phyloP scores from a whole-genome alignment of 1,284 basidiomycete species.

The Papiliotrema fonsecae region DNA sequence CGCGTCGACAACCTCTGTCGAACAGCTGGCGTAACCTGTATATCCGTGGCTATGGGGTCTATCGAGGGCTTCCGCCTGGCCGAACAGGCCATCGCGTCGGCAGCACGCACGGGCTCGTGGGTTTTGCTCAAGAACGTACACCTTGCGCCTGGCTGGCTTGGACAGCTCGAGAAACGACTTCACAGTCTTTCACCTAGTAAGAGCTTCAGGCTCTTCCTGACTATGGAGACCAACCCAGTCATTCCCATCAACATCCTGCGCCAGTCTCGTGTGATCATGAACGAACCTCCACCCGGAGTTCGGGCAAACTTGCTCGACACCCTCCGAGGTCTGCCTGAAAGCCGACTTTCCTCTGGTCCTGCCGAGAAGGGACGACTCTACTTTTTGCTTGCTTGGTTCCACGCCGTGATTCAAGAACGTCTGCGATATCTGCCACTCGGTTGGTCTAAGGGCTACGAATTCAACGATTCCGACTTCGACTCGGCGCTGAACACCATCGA shows the following conservation, averaged over 20 bases:
- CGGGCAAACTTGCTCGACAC: slow-evolving; percentile 92
- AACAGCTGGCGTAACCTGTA: slow-evolving; percentile 66
- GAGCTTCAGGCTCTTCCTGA: slow-evolving; percentile 90
- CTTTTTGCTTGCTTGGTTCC: slow-evolving; percentile 97
- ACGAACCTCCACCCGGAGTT: slow-evolving; percentile 91
- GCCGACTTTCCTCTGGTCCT: slow-evolving; percentile 63
- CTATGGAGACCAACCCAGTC: slow-evolving; percentile 79
- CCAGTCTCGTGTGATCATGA: slow-evolving; percentile 92
- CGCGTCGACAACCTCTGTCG: slow-evolving; percentile 84
- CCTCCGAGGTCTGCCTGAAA: slow-evolving; percentile 68
- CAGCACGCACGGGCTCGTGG: slow-evolving; percentile 86
- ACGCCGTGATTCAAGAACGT: slow-evolving; percentile 91
- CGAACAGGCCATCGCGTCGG: slow-evolving; percentile 86
- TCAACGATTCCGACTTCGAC: slow-evolving; percentile 96
- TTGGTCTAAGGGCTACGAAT: slow-evolving; percentile 94
- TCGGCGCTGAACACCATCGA: slow-evolving; percentile 88
- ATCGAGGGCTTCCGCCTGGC: slow-evolving; percentile 92
- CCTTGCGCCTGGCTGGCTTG: slow-evolving; percentile 87
- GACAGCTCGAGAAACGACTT: slow-evolving; percentile 91
- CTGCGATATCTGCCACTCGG: slow-evolving; percentile 89
- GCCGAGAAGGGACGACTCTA: slow-evolving; percentile 85
- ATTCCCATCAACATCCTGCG: slow-evolving; percentile 94
- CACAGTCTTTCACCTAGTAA: slow-evolving; percentile 82
- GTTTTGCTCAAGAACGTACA: slow-evolving; percentile 95
- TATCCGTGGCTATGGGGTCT: slow-evolving; percentile 95